Evolutionary conservation across 306 rosid genomes (phyloP).

Genomic region (Dryas octopetala): DNA sequence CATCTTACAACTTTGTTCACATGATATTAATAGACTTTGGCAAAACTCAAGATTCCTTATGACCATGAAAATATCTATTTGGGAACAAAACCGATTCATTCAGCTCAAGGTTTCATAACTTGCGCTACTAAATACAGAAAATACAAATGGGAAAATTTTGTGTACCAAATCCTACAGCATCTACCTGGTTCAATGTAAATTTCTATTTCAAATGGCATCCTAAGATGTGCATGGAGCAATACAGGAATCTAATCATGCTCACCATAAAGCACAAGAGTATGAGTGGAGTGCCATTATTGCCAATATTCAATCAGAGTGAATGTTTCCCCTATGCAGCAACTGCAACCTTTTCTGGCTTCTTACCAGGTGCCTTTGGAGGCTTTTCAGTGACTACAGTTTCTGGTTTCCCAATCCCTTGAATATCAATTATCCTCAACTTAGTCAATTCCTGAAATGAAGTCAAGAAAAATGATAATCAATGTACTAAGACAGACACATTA

Average conservation of each 20-base stretch:
- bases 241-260: slow-evolving; percentile 15
- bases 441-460: slow-evolving; percentile 67
- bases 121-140: slow-evolving; percentile 18
- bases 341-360: slow-evolving; percentile 64
- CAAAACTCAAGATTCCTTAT: background rate
- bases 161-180: slow-evolving; percentile 3
- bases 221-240: slow-evolving; percentile 16
- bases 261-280: background rate
- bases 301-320: background rate
- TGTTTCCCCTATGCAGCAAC: slow-evolving; percentile 45
- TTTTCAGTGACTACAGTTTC: slow-evolving; percentile 30
- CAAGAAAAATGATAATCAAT: slow-evolving; percentile 20
- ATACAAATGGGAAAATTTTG: background rate
- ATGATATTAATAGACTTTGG: background rate
- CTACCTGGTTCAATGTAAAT: slow-evolving; percentile 4
- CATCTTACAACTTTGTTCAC: background rate
- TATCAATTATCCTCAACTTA: slow-evolving; percentile 84
- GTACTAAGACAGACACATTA: slow-evolving; percentile 12
- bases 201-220: slow-evolving; percentile 25
- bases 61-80: slow-evolving; percentile 2
- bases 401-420: slow-evolving; percentile 84
- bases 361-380: slow-evolving; percentile 54
- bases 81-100: slow-evolving; percentile 16
- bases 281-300: slow-evolving; percentile 22
- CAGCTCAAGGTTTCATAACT: slow-evolving; percentile 5